Evolutionary conservation across 192 early-diverging fungal species (phyloP).

Genomic region (Umbelopsis ramanniana): DNA sequence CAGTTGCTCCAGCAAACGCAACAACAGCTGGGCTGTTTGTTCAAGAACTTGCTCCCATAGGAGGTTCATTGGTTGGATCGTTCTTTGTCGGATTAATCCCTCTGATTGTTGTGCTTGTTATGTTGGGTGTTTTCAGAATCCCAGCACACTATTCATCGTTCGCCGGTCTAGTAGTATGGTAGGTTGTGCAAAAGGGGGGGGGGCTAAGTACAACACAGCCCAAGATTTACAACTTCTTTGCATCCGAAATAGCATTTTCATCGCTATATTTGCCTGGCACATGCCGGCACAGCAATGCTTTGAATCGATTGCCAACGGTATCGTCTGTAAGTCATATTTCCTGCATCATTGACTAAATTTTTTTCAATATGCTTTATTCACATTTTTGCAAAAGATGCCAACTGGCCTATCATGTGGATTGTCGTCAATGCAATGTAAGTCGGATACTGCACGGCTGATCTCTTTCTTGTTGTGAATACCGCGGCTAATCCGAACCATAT

Average conservation of each 20-base stretch:
- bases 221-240: neutral
- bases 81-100: conserved; percentile 46
- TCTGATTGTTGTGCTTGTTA: conserved; percentile 35
- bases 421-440: conserved; percentile 43
- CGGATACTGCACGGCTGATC: neutral
- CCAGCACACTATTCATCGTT: conserved; percentile 36
- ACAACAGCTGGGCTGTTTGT: conserved; percentile 32
- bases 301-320: conserved; percentile 36
- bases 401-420: conserved; percentile 52
- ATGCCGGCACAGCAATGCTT: conserved; percentile 44
- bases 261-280: conserved; percentile 45
- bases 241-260: conserved; percentile 34
- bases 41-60: conserved; percentile 38
- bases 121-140: conserved; percentile 35
- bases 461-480: too few species aligned
- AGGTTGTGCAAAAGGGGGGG: neutral
- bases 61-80: conserved; percentile 39
- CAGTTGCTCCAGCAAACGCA: conserved; percentile 5
- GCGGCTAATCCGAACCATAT: neutral
- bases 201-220: neutral
- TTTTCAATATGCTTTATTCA: too few species aligned
- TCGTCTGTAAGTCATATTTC: conserved; percentile 20
- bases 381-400: conserved; percentile 14
- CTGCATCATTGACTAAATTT: too few species aligned
- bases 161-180: conserved; percentile 41